Evolutionary conservation across 1,139 yeast genomes (phyloP).

Genomic region (Candida freyschussii): DNA sequence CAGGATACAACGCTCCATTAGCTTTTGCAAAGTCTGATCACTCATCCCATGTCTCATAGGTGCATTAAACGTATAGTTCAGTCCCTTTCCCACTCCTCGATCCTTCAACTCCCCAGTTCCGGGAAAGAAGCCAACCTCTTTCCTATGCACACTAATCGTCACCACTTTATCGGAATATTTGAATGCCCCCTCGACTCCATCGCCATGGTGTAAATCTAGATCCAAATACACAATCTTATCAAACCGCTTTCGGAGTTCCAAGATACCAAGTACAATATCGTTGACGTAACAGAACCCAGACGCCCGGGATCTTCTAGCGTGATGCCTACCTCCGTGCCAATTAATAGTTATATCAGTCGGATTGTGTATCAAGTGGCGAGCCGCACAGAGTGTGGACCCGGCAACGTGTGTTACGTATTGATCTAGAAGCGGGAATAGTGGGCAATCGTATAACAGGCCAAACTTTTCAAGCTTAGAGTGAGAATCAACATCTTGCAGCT

Average conservation of each 20-base stretch:
- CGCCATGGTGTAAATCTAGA: constrained; percentile 75
- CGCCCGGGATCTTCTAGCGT: constrained; percentile 50
- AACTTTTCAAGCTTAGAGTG: constrained; percentile 19
- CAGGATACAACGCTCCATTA: constrained; percentile 39
- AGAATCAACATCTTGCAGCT: constrained; percentile 9
- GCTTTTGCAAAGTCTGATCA: constrained; percentile 38
- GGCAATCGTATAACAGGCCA: constrained; percentile 61
- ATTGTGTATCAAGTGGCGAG: constrained; percentile 30
- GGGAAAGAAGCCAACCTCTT: constrained; percentile 66
- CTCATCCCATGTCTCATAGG: constrained; percentile 55
- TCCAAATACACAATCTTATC: constrained; percentile 60
- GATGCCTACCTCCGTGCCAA: constrained; percentile 84
- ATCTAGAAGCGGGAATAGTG: constrained; percentile 49
- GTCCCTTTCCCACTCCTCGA: constrained; percentile 36
- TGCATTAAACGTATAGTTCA: constrained; percentile 41
- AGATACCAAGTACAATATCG: constrained; percentile 57
- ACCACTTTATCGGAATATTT: constrained; percentile 49
- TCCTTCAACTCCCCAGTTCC: constrained; percentile 51
- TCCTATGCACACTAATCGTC: constrained; percentile 61
- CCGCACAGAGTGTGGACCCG: constrained; percentile 56
- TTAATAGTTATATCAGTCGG: constrained; percentile 43
- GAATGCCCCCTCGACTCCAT: constrained; percentile 71
- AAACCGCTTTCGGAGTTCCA: constrained; percentile 41
- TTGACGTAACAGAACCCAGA: constrained; percentile 75
- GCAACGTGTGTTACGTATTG: constrained; percentile 48